phyloP scores from a whole-genome alignment of 2,329 filamentous ascomycete species.

The Penicillium oxalicum region DNA sequence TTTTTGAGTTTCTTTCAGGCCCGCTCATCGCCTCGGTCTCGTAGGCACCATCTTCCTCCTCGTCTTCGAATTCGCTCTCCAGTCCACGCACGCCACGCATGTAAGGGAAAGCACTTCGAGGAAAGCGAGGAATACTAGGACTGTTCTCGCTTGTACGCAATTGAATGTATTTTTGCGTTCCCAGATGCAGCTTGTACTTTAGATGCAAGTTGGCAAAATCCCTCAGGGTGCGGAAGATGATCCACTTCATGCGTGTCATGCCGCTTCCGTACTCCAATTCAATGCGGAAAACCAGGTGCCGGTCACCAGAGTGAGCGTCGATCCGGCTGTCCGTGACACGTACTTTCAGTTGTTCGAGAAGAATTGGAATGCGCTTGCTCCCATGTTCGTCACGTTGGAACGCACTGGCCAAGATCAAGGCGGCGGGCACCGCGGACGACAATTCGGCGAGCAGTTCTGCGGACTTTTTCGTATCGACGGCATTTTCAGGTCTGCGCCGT shows the following conservation, averaged over 20 bases:
- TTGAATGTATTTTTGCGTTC: constrained; percentile 76
- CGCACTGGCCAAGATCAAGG: constrained; percentile 92
- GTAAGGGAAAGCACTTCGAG: constrained; percentile 82
- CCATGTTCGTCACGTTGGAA: constrained; percentile 95
- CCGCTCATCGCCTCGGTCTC: constrained; percentile 61
- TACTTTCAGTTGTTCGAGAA: constrained; percentile 90
- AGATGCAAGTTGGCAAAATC: constrained; percentile 91
- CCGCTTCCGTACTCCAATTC: constrained; percentile 95
- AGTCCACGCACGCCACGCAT: constrained; percentile 72
- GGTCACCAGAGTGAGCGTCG: constrained; percentile 50
- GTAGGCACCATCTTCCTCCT: constrained; percentile 47
- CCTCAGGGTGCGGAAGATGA: constrained; percentile 74
- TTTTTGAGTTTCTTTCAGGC: constrained; percentile 54
- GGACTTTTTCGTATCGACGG: constrained; percentile 89
- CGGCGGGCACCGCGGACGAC: constrained; percentile 84
- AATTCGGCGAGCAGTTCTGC: constrained; percentile 94
- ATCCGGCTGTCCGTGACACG: constrained; percentile 74
- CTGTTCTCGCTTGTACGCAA: constrained; percentile 61
- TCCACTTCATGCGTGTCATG: constrained; percentile 93
- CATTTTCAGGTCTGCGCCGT: constrained; percentile 73
- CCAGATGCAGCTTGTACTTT: constrained; percentile 83
- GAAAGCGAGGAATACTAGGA: constrained; percentile 83
- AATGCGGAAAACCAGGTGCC: constrained; percentile 83
- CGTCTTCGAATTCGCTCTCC: constrained; percentile 73
- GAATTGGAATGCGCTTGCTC: constrained; percentile 87